Evolutionary conservation across 2,329 filamentous ascomycete genomes (phyloP).

Genomic region (Delphinella strobiligena): DNA sequence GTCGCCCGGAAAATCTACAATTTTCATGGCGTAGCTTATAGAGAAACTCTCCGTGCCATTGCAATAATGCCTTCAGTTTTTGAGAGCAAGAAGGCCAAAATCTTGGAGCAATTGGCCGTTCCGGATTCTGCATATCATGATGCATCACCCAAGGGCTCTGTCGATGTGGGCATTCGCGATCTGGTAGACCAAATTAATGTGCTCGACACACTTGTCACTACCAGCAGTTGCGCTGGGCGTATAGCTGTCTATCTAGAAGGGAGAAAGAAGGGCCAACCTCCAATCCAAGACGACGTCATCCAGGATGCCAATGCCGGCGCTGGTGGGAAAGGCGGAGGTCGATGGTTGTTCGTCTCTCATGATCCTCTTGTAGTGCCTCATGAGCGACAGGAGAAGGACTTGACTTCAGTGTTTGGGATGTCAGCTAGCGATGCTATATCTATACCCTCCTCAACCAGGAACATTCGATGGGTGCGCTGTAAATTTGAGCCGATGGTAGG

Average conservation of each 20-base stretch:
- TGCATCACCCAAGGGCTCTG: constrained; percentile 74
- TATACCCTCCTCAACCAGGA: neutral
- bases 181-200: constrained; percentile 70
- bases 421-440: neutral
- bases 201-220: constrained; percentile 68
- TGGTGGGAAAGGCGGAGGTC: constrained; percentile 76
- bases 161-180: constrained; percentile 66
- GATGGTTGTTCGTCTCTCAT: constrained; percentile 84
- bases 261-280: constrained; percentile 19
- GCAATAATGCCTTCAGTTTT: constrained; percentile 20
- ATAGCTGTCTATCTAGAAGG: constrained; percentile 85
- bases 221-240: constrained; percentile 82
- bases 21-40: too few species aligned
- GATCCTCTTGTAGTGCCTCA: constrained; percentile 17
- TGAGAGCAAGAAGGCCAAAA: constrained; percentile 53
- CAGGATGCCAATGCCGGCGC: constrained; percentile 41
- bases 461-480: constrained; percentile 51
- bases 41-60: too few species aligned
- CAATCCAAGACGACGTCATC: constrained; percentile 11
- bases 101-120: constrained; percentile 56
- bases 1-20: neutral
- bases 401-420: constrained; percentile 2
- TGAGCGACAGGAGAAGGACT: neutral
- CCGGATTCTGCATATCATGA: constrained; percentile 66
- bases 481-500: constrained; percentile 93